Percentiles rank a stretch among this genome's conserved stretches.
Conservation (phyloP, 164 flowering plant species). For the Vitis cinerea region DNA sequence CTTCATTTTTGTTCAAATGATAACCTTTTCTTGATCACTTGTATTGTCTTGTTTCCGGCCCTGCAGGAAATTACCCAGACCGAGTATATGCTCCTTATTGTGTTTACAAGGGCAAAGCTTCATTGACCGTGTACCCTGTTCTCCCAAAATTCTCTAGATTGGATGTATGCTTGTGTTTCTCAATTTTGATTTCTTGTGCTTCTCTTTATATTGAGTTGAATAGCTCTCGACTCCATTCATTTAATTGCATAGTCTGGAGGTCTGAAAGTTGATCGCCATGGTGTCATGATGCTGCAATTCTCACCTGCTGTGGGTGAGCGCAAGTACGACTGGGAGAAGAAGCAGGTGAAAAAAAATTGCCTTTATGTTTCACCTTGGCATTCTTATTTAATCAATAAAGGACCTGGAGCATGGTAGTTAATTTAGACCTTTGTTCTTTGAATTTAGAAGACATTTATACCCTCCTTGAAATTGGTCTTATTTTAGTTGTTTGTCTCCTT, state of each 20-base stretch:
- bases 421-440: no score
- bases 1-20: background rate
- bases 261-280: slow-evolving; percentile 52
- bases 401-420: no score
- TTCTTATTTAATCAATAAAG: no score
- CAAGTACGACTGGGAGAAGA: slow-evolving; percentile 82
- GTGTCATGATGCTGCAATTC: slow-evolving; percentile 58
- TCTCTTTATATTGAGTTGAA: background rate
- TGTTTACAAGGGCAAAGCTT: slow-evolving; percentile 85
- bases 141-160: slow-evolving; percentile 56
- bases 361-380: no score
- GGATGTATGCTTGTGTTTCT: slow-evolving; percentile 38
- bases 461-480: no score
- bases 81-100: slow-evolving; percentile 47
- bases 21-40: background rate
- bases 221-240: slow-evolving; percentile 4
- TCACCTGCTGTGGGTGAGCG: slow-evolving; percentile 73
- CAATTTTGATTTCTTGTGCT: background rate
- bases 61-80: slow-evolving; percentile 24
- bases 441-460: no score
- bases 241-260: slow-evolving; percentile 44
- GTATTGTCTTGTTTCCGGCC: slow-evolving; percentile 3
- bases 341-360: slow-evolving; percentile 46
- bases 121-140: slow-evolving; percentile 56
- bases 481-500: no score